These are phyloP conservation scores for Arthrobotrys pseudoclavata DNA, from an alignment of 2,329 filamentous ascomycete species.

Conservation along the genomic window DNA sequence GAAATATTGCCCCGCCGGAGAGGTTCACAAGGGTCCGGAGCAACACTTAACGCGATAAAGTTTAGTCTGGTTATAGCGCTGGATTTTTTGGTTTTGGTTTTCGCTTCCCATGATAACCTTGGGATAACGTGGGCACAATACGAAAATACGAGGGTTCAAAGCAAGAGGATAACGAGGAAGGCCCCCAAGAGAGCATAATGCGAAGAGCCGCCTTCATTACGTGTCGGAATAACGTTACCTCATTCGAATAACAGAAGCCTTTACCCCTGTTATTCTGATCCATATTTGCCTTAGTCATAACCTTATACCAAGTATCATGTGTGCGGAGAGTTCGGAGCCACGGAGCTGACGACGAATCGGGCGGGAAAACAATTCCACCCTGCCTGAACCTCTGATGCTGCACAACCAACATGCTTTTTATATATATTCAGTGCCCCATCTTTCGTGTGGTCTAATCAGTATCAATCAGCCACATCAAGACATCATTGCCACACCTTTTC, in stretches of 20 bases:
- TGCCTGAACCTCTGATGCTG: background rate
- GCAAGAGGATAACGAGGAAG: conserved; percentile 18
- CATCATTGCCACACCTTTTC: background rate
- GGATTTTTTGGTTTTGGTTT: conserved; percentile 1
- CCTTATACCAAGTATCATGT: conserved; percentile 20
- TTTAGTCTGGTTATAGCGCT: conserved; percentile 3
- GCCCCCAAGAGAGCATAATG: conserved; percentile 19
- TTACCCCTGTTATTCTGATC: conserved; percentile 7
- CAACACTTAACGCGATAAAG: conserved; percentile 42
- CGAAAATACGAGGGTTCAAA: conserved; percentile 43
- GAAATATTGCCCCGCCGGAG: conserved; percentile 53
- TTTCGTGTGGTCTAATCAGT: conserved; percentile 8
- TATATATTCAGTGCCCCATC: conserved; percentile 18
- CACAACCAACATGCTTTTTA: conserved; percentile 1
- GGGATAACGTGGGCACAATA: too few relatives aligned
- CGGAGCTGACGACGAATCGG: conserved; percentile 34
- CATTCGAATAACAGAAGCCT: conserved; percentile 32
- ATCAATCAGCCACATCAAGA: conserved; percentile 4
- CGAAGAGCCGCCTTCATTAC: background rate
- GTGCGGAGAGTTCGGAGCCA: conserved; percentile 40
- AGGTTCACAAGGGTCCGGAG: conserved; percentile 28
- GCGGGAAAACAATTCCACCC: conserved; percentile 18
- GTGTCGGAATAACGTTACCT: conserved; percentile 42
- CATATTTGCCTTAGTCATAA: conserved; percentile 35
- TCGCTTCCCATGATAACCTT: too few relatives aligned